Evolutionary conservation across 345 rosid species (phyloP), one percentile per base, ranked within the genome.

Genomic region (Gossypium herbaceum): DNA sequence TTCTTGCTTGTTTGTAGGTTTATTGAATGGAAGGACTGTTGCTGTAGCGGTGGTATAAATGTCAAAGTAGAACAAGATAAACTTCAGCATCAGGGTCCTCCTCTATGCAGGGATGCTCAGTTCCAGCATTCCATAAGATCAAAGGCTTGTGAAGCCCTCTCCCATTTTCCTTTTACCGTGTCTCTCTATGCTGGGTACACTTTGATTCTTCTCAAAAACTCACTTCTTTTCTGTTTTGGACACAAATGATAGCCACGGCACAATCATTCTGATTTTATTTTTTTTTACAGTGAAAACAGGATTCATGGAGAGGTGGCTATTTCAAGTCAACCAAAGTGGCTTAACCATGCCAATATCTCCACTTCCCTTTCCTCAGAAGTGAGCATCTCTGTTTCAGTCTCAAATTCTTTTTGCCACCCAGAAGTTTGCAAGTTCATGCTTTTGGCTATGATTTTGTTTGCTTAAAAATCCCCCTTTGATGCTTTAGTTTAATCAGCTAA

Each of bases 1-100:
- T 51, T 13, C 16, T 51, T 15, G 22, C 12, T 54, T 54, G 24
- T 55, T 57, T 45, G 66, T 76, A 94, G 97, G 91, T 90, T 87
- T 77, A 74, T 94, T 10, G 92, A 89, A 61, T 89, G 97, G 98
- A 75, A 85, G 60, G 97, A 88, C 62, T 94, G 98, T 76, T 89
- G 97, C 70, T 94, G 97, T 75, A 78, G 85, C 71, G 92, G 86
- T 34, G 61, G 74, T 52, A 74, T 56, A n/a, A 78, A 78, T 19
- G 84, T 77, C 17, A 87, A 82, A 57, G 78, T 69, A 75, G 90
- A 75, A 68, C 80, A 17, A 41, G 85, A 62, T 67, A 82, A 71
- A 61, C 54, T 47, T 16, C 71, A 75, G 44, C 54, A 43, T 16
- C 71, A 75, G 44, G 20, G 6, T 57, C 58, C 41, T 34, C 7